Base-by-base conservation (phyloP, 768 basidiomycete species). In the Amanita molliuscula region DNA sequence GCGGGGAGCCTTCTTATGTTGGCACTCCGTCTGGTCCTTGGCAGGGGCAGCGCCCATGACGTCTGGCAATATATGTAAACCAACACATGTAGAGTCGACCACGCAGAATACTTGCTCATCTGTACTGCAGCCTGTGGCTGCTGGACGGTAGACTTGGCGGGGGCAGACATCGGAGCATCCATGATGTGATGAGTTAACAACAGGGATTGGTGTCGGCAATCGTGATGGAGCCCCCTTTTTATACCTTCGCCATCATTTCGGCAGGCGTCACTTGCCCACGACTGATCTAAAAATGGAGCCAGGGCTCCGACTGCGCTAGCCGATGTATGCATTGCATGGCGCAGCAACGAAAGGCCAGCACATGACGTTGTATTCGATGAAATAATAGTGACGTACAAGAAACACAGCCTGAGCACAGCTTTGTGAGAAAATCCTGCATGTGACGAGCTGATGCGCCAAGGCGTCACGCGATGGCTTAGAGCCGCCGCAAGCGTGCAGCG, bases 51-150 rank as follows among this genome's bases (percentile, higher is more conserved):
- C 70, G 61, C 68, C 73, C 67, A 74, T 71, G 4, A 70, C 68
- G 55, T 66, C 79, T 81, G 47, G 4, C 29, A 21, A 51, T 48
- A n/a, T 13, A 43, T 28, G 18, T 7, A 21, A 21, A 3, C 25
- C 18, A 51, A 18, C 25, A 13, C 40, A 43, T 11, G 23, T 15
- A 35, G 10, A n/a, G 10, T 25, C 45, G 20, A 16, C 29, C 21
- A 44, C 10, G n/a, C 23, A 11, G 4, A 6, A 8, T 2, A 74
- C 81, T 40, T 54, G 82, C 83, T 76, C 83, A 84, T 84, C 61
- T 77, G 67, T 28, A 76, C 67, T 34, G 74, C 69, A 59, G 73
- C 79, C 59, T 75, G 73, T 20, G 82, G 82, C 66, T 85, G 82
- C 59, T 67, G 62, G 21, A 67, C 62, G 42, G 72, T 76, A 2